Percentiles rank a stretch among this genome's conserved stretches.
These are phyloP conservation scores for Datura wrightii DNA, from an alignment of 257 asterid species.

Conservation along the genomic window DNA sequence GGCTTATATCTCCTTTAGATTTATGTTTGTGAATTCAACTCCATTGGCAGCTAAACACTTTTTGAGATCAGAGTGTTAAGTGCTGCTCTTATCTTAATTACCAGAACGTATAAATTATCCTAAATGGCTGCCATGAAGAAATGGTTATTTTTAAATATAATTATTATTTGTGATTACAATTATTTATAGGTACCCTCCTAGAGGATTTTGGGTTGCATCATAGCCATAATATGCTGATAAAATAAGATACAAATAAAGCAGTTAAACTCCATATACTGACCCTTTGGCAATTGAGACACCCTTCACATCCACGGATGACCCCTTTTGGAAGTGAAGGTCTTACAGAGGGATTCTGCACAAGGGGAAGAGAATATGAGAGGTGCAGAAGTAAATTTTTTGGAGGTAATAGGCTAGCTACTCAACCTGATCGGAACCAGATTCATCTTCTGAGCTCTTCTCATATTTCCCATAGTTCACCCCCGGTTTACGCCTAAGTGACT, in stretches of 20 bases:
- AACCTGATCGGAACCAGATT: conserved; percentile 75
- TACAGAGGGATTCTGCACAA: conserved; percentile 50
- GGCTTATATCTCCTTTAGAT: background rate
- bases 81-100: background rate
- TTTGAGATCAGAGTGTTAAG: background rate
- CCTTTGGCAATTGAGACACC: conserved; percentile 83
- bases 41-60: background rate
- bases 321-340: conserved; percentile 74
- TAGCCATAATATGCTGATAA: background rate
- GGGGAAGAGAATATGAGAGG: conserved; percentile 27
- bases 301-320: conserved; percentile 84
- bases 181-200: background rate
- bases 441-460: conserved; percentile 70
- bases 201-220: background rate
- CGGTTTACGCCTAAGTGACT: conserved; percentile 60
- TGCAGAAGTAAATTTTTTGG: background rate
- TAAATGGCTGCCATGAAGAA: background rate
- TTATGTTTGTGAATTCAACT: conserved; percentile 23
- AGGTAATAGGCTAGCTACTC: conserved; percentile 42
- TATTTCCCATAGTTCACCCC: conserved; percentile 57
- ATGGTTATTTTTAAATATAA: background rate
- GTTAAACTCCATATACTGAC: conserved; percentile 45
- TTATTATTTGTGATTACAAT: background rate
- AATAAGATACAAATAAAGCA: background rate
- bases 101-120: background rate